Base-by-base conservation (phyloP, 805 yeast genomes). In the Saccharomycopsis vini region DNA sequence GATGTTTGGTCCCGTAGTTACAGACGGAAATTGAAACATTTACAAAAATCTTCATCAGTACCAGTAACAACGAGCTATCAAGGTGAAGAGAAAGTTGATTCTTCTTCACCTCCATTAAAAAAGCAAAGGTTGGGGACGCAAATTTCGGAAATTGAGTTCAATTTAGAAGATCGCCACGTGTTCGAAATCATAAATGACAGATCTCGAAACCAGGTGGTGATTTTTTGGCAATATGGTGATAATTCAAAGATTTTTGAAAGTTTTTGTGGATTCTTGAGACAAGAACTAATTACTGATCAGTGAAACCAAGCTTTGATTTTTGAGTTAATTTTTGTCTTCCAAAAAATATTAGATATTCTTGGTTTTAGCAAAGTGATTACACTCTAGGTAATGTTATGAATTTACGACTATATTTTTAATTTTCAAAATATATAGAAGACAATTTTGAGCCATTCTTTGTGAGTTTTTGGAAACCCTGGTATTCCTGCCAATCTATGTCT, bases 1-100 rank as follows among this genome's bases (percentile, higher is more conserved):
- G 48, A 45, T 23, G 49, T 49, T 18, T 49, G 52, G 52, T 49
- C 52, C 3, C 33, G 52, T 21, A 23, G 45, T 18, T 49, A 42
- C 23, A 39, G 47, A 39, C 34, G 49, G 30, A 39, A 39, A 38
- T 15, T 35, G 13, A 41, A 41, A 16, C 23, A n/a, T 13, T 13
- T 13, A 21, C n/a, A 12, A 3, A n/a, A n/a, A n/a, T n/a, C n/a
- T n/a, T n/a, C n/a, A n/a, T n/a, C n/a, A n/a, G n/a, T n/a, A n/a
- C n/a, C 35, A 15, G 40, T 12, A 12, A 15, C 26, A 28, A 6
- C 20, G 10, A n/a, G n/a, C n/a, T n/a, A n/a, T n/a, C n/a, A n/a
- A n/a, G n/a, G n/a, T n/a, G n/a, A n/a, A n/a, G n/a, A n/a, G n/a
- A 36, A 29, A 28, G 12, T 28, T 32, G 20, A 36, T 15, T 5